phyloP scores from a whole-genome alignment of 768 basidiomycete genomes.

The Hemileccinum rubropunctum region DNA sequence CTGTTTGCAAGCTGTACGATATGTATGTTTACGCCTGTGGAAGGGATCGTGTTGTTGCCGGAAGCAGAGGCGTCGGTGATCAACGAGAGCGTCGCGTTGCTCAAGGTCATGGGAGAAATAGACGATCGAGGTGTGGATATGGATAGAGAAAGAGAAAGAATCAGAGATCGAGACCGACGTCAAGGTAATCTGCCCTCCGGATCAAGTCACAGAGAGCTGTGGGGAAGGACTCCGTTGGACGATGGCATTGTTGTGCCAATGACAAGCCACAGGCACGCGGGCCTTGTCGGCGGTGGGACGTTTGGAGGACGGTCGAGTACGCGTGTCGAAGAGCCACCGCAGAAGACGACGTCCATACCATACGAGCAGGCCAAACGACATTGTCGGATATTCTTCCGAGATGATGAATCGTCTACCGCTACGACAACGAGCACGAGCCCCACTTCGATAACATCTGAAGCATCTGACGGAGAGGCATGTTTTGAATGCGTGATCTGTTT shows the following conservation, averaged over 20 bases:
- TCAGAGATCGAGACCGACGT: neutral
- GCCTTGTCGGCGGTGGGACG: neutral
- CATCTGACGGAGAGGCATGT: constrained; percentile 6
- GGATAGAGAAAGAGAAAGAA: neutral
- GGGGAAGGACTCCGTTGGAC: neutral
- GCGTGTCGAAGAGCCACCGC: neutral
- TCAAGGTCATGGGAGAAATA: constrained; percentile 39
- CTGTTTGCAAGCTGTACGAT: constrained; percentile 58
- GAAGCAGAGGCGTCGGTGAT: constrained; percentile 33
- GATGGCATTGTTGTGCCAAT: neutral
- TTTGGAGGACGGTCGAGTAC: constrained; percentile 7
- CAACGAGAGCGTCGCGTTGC: constrained; percentile 46
- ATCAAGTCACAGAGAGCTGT: neutral
- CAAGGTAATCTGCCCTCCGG: neutral
- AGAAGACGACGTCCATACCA: constrained; percentile 1
- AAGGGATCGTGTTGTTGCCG: constrained; percentile 9
- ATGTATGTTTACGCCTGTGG: constrained; percentile 46
- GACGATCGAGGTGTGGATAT: constrained; percentile 30
- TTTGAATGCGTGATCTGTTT: constrained; percentile 59
- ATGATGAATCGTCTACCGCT: constrained; percentile 5
- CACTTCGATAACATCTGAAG: constrained; percentile 1
- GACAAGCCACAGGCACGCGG: neutral
- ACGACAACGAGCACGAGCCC: neutral
- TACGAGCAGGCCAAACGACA: constrained; percentile 25
- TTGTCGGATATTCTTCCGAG: constrained; percentile 25